Conservation (phyloP, 2,329 filamentous ascomycete genomes). For the Neofusicoccum ribis region DNA sequence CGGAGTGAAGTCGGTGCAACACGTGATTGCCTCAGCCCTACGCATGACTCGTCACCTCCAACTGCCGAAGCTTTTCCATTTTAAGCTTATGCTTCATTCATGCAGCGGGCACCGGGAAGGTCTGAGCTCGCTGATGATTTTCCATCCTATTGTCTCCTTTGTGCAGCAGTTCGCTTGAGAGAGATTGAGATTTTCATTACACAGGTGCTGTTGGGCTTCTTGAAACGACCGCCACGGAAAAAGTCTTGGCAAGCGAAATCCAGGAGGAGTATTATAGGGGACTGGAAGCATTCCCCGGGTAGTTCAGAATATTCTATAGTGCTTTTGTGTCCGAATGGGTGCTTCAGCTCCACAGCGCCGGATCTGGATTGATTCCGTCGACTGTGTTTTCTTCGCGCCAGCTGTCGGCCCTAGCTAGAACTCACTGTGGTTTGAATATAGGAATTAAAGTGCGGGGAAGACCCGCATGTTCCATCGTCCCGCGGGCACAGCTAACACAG, state of each 20-base stretch:
- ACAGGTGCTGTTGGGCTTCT: background rate
- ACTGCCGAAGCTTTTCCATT: constrained; percentile 1
- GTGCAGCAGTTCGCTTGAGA: background rate
- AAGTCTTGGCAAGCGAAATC: background rate
- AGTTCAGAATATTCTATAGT: no score
- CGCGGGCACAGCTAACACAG: constrained; percentile 23
- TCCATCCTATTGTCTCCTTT: background rate
- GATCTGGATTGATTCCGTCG: no score
- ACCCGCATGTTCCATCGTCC: background rate
- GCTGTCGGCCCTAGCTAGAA: no score
- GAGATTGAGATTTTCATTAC: constrained; percentile 13
- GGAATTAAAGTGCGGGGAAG: no score
- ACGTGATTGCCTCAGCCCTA: constrained; percentile 14
- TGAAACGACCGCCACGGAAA: background rate
- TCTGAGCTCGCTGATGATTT: constrained; percentile 6
- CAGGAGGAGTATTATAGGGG: background rate
- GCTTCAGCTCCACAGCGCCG: no score
- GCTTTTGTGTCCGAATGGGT: no score
- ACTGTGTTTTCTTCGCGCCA: no score
- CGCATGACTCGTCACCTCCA: background rate
- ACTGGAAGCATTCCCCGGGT: no score
- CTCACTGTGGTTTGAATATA: no score
- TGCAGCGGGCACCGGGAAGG: background rate
- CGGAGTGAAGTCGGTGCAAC: constrained; percentile 2
- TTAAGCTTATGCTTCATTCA: constrained; percentile 3